Evolutionary conservation across 495 filamentous ascomycete genomes (phyloP), one percentile per base, ranked within the genome.

Genomic region (Penicillium riverlandense): DNA sequence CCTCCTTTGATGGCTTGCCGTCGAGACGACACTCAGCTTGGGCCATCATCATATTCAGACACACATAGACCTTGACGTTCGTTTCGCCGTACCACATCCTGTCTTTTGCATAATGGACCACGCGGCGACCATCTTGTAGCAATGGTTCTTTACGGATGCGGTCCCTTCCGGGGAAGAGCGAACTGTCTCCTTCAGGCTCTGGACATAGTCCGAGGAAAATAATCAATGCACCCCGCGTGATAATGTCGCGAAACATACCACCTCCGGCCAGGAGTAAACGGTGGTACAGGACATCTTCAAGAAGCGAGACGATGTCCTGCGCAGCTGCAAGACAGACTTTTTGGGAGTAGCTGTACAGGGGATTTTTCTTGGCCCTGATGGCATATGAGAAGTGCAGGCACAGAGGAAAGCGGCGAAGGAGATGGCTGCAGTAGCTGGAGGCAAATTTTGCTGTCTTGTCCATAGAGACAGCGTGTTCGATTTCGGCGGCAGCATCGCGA

Each of bases 381-480:
- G 74, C 68, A 43, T 71, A 78, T 0, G 61, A 55, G 36, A 58
- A 61, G 53, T 80, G 77, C 4, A 79, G 61, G 31, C 65, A 61
- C 6, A 78, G 43, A 5, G 70, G 28, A 41, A 77, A 75, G 9
- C 74, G 71, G 35, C 66, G 65, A 1, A 73, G 43, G 6, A 73
- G 48, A 43, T 67, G 64, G 16, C 61, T 61, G 27, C 40, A 69
- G 38, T 27, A 68, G 43, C 35, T 72, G 59, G 11, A 33, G 29
- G 45, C 41, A 40, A 59, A 59, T 43, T 40, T 22, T 4, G 22
- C 22, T 22, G 22, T 22, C 22, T 22, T 22, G 22, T 22, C 4
- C 22, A 22, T 22, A 22, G 22, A 22, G 22, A 37, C 7, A 33
- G 41, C 15, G 45, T 44, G 30, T 41, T 57, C 43, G 4, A 57